Base-by-base conservation (phyloP, 1,284 basidiomycete genomes). In the Stereum hirsutum region DNA sequence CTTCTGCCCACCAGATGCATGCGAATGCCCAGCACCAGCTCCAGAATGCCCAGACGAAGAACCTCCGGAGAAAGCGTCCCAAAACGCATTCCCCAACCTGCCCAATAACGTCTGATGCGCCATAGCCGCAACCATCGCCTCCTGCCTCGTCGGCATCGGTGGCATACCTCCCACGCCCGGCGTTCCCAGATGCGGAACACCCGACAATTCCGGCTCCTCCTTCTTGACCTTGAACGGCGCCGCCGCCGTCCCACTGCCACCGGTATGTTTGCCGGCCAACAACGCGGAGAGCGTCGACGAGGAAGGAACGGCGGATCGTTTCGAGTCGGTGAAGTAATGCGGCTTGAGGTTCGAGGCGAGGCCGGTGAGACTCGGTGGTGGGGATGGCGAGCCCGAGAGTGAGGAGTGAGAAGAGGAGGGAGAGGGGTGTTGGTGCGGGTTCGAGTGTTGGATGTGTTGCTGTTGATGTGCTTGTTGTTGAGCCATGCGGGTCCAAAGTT, bases 401-500 rank as follows among this genome's bases (percentile, higher is more conserved):
- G 41, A 23, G 11, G 43, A 32, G 1, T 54, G 49, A 21, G 57
- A 37, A 19, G 41, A 38, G 31, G 35, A 5, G 48, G 37, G 21
- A 43, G 42, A 25, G 8, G n/a, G n/a, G 19, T 21, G 28, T 39
- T 45, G 49, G 36, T 51, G 54, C 15, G 47, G 41, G 32, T 41
- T 46, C 28, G 52, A 48, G n/a, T 49, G 49, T 41, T 50, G 54
- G 30, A 51, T 69, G 61, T 51, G 54, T n/a, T 48, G 41, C 34
- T 41, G 47, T 28, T 53, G 49, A n/a, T 49, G 49, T n/a, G n/a
- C n/a, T 39, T 50, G 54, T 28, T 51, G 68, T 62, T 61, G 58
- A 0, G 86, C 86, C 74, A 92, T 84, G 61, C 82, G 78, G 28
- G 78, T 76, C 89, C 89, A 92, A 1, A 92, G 69, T 53, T 92